Conservation (phyloP, 1,284 basidiomycete species). For the Exobasidium cylindrosporum region DNA sequence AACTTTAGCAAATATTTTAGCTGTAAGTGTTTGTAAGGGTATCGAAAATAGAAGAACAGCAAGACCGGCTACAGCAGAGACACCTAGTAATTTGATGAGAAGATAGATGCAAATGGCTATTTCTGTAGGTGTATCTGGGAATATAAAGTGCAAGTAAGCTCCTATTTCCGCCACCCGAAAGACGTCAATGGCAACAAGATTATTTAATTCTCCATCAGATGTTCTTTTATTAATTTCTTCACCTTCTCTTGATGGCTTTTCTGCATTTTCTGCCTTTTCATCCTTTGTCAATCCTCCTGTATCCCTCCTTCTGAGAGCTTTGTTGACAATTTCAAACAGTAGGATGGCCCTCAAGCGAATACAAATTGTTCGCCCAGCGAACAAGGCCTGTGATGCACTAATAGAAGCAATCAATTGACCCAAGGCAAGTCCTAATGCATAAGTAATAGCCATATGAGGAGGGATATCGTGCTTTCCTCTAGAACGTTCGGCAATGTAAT, state of each 20-base stretch:
- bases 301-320: slow-evolving; percentile 60
- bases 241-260: not conserved
- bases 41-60: slow-evolving; percentile 46
- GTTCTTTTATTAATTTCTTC: slow-evolving; percentile 32
- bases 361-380: slow-evolving; percentile 60
- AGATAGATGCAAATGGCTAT: slow-evolving; percentile 58
- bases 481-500: slow-evolving; percentile 55
- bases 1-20: slow-evolving; percentile 58
- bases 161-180: slow-evolving; percentile 53
- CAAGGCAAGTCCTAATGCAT: slow-evolving; percentile 59
- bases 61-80: slow-evolving; percentile 57
- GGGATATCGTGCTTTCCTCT: slow-evolving; percentile 37
- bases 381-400: slow-evolving; percentile 58
- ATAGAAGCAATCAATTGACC: slow-evolving; percentile 57
- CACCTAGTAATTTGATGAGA: slow-evolving; percentile 60
- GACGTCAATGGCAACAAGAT: slow-evolving; percentile 62
- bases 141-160: slow-evolving; percentile 56
- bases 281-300: slow-evolving; percentile 51
- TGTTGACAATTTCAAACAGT: slow-evolving; percentile 61
- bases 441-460: slow-evolving; percentile 60
- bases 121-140: slow-evolving; percentile 59
- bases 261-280: slow-evolving; percentile 17
- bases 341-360: slow-evolving; percentile 58
- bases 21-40: slow-evolving; percentile 53
- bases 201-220: slow-evolving; percentile 61